Conservation (phyloP, 1,139 yeast genomes). For the Saccharomyces uvarum region DNA sequence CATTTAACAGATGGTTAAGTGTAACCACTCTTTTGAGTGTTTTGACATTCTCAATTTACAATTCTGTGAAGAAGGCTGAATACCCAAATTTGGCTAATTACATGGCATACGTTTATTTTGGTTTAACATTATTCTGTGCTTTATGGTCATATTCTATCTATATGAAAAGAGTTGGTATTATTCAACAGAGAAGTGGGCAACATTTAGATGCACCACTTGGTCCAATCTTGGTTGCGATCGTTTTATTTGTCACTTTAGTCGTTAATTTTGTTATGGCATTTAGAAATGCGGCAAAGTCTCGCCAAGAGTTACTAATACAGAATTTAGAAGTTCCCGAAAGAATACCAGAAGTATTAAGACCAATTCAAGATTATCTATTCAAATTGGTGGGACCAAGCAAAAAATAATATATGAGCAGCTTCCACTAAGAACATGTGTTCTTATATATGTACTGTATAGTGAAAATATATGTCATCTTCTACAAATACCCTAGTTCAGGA, state of each 20-base stretch:
- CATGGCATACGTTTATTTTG: constrained; percentile 76
- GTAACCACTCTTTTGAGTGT: constrained; percentile 85
- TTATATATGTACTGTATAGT: neutral
- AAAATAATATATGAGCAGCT: constrained; percentile 7
- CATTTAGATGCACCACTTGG: constrained; percentile 88
- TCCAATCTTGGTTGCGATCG: constrained; percentile 70
- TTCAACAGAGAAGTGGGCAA: constrained; percentile 72
- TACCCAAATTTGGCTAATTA: constrained; percentile 48
- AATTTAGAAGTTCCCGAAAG: neutral
- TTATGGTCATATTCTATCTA: constrained; percentile 85
- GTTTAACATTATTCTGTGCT: constrained; percentile 71
- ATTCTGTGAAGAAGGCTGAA: constrained; percentile 61
- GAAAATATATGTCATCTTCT: neutral
- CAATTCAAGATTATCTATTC: constrained; percentile 28
- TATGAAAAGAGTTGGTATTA: constrained; percentile 60
- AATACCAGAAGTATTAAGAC: constrained; percentile 23
- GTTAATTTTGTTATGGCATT: constrained; percentile 70
- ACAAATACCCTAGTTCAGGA: neutral
- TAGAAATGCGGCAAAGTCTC: constrained; percentile 35
- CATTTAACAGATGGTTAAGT: constrained; percentile 91
- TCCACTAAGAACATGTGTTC: neutral
- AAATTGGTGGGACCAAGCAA: constrained; percentile 8
- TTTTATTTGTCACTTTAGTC: constrained; percentile 56
- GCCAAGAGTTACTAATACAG: neutral
- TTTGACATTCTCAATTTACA: constrained; percentile 75